Evolutionary conservation across 208 protist species (phyloP).

Genomic region (Trypanosoma theileri): DNA sequence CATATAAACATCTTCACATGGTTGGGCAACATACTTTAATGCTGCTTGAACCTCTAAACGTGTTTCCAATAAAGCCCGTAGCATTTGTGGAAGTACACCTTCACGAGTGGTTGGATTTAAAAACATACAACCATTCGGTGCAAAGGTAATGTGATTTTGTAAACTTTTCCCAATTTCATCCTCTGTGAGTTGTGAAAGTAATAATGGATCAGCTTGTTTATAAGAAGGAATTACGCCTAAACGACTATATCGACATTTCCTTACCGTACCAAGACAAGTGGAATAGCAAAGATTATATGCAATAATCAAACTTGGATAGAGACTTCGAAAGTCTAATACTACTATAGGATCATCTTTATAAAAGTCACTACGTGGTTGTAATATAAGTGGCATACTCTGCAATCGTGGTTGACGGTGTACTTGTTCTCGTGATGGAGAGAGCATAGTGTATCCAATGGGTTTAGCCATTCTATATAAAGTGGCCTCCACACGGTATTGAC

Average conservation of each 20-base stretch:
- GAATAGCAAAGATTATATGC: constrained; percentile 99
- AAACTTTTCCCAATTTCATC: constrained; percentile 79
- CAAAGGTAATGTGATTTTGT: constrained; percentile 43
- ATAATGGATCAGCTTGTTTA: constrained; percentile 35
- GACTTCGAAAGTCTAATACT: constrained; percentile 99
- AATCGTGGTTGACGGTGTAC: constrained; percentile 73
- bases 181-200: constrained; percentile 88
- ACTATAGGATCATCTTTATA: constrained; percentile 92
- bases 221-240: constrained; percentile 72
- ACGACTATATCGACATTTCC: constrained; percentile 30
- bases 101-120: constrained; percentile 44
- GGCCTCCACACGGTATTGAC: constrained; percentile 87
- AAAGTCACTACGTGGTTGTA: constrained; percentile 70
- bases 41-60: constrained; percentile 84
- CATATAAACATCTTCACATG: constrained; percentile 45
- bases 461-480: constrained; percentile 72
- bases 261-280: constrained; percentile 71
- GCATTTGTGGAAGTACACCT: constrained; percentile 78
- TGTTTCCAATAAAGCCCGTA: constrained; percentile 71
- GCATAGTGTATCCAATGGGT: constrained; percentile 63
- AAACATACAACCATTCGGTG: constrained; percentile 83
- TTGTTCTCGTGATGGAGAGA: constrained; percentile 55
- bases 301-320: constrained; percentile 99
- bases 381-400: constrained; percentile 76
- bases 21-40: constrained; percentile 60